These are phyloP conservation scores for Xylaria curta DNA, from an alignment of 495 filamentous ascomycete species.

Conservation along the genomic window DNA sequence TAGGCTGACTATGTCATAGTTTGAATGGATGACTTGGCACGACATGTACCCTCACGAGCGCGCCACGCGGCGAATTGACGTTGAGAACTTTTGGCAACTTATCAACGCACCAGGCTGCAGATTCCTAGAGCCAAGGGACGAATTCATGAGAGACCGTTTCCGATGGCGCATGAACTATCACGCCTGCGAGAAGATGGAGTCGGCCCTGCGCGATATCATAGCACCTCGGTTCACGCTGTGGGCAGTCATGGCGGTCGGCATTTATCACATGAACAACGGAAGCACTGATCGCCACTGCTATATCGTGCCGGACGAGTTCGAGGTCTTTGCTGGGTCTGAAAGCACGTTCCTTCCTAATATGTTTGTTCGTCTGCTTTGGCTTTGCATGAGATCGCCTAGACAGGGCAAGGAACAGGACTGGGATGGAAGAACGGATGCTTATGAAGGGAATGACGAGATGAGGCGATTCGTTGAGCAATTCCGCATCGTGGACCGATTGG, in stretches of 20 bases:
- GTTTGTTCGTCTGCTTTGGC: conserved; percentile 6
- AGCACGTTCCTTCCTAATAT: not conserved
- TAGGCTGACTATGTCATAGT: not conserved
- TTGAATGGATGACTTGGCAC: not conserved
- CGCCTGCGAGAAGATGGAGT: not conserved
- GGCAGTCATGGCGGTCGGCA: not conserved
- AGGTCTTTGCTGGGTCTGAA: not conserved
- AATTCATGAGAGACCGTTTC: not conserved
- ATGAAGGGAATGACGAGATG: not conserved
- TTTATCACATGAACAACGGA: not conserved
- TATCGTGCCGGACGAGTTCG: not conserved
- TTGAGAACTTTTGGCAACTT: not conserved
- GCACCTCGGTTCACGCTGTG: not conserved
- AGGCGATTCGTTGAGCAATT: not conserved
- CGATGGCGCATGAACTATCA: conserved; percentile 1
- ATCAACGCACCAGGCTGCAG: not conserved
- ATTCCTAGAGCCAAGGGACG: not conserved
- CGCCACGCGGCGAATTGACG: not conserved
- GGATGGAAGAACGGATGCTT: not conserved
- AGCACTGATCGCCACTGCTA: not conserved
- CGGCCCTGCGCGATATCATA: not conserved
- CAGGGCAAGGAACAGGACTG: not conserved
- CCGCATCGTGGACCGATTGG: not conserved
- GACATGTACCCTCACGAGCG: conserved; percentile 5
- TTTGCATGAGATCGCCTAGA: not conserved